Percentiles rank a stretch among this genome's conserved stretches.
These are phyloP conservation scores for Crithidia fasciculata DNA, from an alignment of 208 protist species.

Conservation along the genomic window DNA sequence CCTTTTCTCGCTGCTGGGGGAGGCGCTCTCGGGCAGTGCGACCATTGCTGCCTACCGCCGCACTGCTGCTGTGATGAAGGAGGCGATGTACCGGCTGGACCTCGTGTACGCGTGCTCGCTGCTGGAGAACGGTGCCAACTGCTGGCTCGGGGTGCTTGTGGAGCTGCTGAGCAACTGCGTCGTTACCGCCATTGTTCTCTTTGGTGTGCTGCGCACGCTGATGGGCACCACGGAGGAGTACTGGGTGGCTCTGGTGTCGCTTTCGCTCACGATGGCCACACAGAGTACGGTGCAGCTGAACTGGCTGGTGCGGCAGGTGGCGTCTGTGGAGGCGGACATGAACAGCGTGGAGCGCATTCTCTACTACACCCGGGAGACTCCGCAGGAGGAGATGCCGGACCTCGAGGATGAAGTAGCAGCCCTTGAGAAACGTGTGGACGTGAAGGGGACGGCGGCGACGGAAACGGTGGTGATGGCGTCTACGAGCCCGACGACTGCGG, in stretches of 20 bases:
- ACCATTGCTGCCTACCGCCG: conserved; percentile 83
- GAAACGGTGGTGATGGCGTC: no score
- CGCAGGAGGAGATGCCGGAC: conserved; percentile 46
- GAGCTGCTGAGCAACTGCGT: conserved; percentile 83
- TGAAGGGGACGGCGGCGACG: background rate
- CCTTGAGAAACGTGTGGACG: background rate
- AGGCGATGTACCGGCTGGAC: conserved; percentile 71
- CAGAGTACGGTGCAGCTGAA: conserved; percentile 36
- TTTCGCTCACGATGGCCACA: conserved; percentile 50
- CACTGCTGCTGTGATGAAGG: conserved; percentile 36
- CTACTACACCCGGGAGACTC: conserved; percentile 71
- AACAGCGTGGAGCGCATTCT: conserved; percentile 68
- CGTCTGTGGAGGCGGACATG: background rate
- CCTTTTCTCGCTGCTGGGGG: conserved; percentile 78
- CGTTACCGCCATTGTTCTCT: conserved; percentile 46
- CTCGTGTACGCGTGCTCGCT: conserved; percentile 48
- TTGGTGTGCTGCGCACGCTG: conserved; percentile 51
- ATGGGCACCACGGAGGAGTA: conserved; percentile 39
- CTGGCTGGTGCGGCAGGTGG: conserved; percentile 36
- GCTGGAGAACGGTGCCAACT: conserved; percentile 49
- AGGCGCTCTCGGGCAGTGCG: conserved; percentile 84
- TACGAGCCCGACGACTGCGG: no score
- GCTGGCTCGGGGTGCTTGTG: conserved; percentile 90
- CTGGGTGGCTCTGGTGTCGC: conserved; percentile 28
- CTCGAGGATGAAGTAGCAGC: conserved; percentile 12